A percentile compares a stretch with the other conserved stretches of the same genome.
Evolutionary conservation across 257 asterid species (phyloP).

Genomic region (Primulina tabacum): DNA sequence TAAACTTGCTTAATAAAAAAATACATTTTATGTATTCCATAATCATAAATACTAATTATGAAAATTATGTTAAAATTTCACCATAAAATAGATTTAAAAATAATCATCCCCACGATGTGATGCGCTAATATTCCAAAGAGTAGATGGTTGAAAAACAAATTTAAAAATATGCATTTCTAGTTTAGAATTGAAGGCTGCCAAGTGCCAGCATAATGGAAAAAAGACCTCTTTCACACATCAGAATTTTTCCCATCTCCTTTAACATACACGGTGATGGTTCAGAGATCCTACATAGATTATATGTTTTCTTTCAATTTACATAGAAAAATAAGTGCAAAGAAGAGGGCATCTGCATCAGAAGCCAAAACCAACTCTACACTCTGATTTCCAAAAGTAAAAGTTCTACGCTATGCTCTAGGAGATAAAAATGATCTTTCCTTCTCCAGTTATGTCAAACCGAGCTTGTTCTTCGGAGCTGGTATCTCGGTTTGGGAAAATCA

Average conservation of each 20-base stretch:
- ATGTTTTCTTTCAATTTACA: background rate
- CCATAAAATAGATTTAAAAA: too few species aligned
- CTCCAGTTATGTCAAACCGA: conserved; percentile 41
- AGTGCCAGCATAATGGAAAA: too few species aligned
- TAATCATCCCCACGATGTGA: too few species aligned
- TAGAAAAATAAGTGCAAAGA: background rate
- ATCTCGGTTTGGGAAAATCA: conserved; percentile 47
- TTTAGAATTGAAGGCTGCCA: too few species aligned
- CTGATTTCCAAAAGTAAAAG: background rate
- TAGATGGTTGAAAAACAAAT: too few species aligned
- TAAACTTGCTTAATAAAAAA: too few species aligned
- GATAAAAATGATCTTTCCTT: background rate
- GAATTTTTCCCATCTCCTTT: background rate
- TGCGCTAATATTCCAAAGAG: too few species aligned
- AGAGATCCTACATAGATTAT: background rate
- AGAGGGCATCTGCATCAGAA: background rate
- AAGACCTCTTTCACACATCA: too few species aligned
- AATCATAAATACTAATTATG: too few species aligned
- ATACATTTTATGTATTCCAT: too few species aligned
- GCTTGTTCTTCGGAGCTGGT: conserved; percentile 73
- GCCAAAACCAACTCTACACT: background rate
- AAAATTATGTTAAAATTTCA: too few species aligned
- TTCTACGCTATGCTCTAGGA: background rate
- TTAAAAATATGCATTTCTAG: too few species aligned
- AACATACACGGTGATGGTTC: background rate